Percentiles rank a stretch among this genome's conserved stretches.
Evolutionary conservation across 805 yeast species (phyloP).

Genomic region (Yarrowia sp.): DNA sequence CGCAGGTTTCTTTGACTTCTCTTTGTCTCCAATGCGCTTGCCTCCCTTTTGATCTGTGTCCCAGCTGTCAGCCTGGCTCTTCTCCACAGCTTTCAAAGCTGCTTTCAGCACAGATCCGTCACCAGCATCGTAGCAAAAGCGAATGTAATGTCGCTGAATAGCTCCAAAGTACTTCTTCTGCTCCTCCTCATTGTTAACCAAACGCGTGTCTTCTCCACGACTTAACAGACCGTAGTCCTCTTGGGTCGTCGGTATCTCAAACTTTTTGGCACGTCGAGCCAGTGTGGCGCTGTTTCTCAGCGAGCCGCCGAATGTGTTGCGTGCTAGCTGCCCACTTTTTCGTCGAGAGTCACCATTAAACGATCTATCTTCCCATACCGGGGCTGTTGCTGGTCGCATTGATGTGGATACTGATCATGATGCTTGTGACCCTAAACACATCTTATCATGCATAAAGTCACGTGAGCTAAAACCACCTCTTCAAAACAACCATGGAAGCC

Average conservation of each 20-base stretch:
- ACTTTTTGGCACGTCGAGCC: slow-evolving; percentile 34
- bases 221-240: slow-evolving; percentile 54
- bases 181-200: slow-evolving; percentile 37
- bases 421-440: slow-evolving; percentile 15
- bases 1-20: slow-evolving; percentile 8
- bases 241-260: slow-evolving; percentile 9
- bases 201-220: slow-evolving; percentile 54
- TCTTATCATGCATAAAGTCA: slow-evolving; percentile 27
- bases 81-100: slow-evolving; percentile 12
- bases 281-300: slow-evolving; percentile 4
- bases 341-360: neutral
- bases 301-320: slow-evolving; percentile 20
- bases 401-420: neutral
- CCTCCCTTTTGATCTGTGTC: slow-evolving; percentile 15
- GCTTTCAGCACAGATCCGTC: slow-evolving; percentile 9
- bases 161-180: slow-evolving; percentile 35
- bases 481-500: neutral
- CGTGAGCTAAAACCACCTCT: neutral
- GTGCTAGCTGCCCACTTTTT: neutral
- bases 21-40: slow-evolving; percentile 10
- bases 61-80: slow-evolving; percentile 13
- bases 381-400: slow-evolving; percentile 33
- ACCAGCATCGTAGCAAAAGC: slow-evolving; percentile 32
- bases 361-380: slow-evolving; percentile 11
- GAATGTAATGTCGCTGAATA: slow-evolving; percentile 33